Conservation (phyloP, 2,329 filamentous ascomycete genomes). For the Amauroascus niger region DNA sequence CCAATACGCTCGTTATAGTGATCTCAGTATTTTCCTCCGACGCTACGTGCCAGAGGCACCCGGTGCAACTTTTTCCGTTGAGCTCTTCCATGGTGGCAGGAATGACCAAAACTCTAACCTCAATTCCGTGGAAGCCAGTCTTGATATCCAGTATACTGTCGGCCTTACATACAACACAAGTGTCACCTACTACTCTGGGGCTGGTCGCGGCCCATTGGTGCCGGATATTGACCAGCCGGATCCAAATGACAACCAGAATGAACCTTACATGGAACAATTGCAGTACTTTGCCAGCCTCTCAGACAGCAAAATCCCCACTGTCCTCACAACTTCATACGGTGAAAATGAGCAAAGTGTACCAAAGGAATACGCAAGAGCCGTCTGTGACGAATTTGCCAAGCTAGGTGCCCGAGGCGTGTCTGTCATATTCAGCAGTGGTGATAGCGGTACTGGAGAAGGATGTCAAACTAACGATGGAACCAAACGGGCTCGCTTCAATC, state of each 20-base stretch:
- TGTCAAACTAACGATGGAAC: constrained; percentile 49
- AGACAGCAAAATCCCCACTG: constrained; percentile 49
- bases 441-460: constrained; percentile 48
- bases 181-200: constrained; percentile 49
- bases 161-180: constrained; percentile 47
- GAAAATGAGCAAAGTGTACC: constrained; percentile 57
- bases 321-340: constrained; percentile 61
- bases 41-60: constrained; percentile 45
- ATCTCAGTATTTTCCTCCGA: constrained; percentile 49
- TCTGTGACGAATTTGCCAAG: constrained; percentile 54
- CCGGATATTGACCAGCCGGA: constrained; percentile 40
- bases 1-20: constrained; percentile 44
- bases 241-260: constrained; percentile 44
- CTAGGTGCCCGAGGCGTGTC: constrained; percentile 58
- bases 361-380: constrained; percentile 48
- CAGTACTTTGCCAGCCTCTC: constrained; percentile 49
- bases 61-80: constrained; percentile 48
- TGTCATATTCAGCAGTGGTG: constrained; percentile 56
- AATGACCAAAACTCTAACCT: constrained; percentile 39
- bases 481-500: constrained; percentile 43
- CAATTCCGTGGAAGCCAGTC: constrained; percentile 49
- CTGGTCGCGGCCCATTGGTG: constrained; percentile 45
- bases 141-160: constrained; percentile 54
- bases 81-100: constrained; percentile 48
- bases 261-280: constrained; percentile 58